These are phyloP conservation scores for Petunia secreta DNA, from an alignment of 257 asterid species.

Conservation along the genomic window DNA sequence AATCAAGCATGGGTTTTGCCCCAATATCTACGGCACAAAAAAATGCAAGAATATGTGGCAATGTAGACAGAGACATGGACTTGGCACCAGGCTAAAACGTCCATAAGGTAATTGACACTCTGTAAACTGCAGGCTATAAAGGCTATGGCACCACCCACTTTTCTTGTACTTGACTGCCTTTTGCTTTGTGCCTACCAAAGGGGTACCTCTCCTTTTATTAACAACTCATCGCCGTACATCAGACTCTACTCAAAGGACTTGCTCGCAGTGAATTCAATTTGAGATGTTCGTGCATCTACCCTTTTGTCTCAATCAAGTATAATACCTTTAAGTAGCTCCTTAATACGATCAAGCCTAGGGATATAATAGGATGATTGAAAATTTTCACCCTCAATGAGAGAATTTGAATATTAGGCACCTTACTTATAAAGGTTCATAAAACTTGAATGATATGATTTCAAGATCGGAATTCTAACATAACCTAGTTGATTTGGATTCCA, in stretches of 20 bases:
- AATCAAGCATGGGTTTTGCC: background rate
- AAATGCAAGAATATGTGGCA: background rate
- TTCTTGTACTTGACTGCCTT: background rate
- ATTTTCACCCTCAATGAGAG: too few relatives aligned
- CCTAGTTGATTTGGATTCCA: too few relatives aligned
- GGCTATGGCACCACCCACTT: background rate
- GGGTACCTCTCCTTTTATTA: background rate
- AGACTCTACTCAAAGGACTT: constrained; percentile 1
- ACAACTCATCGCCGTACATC: background rate
- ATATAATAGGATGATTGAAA: too few relatives aligned
- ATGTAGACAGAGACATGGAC: background rate
- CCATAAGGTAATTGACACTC: constrained; percentile 17
- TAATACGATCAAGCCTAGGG: too few relatives aligned
- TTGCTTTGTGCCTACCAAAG: background rate
- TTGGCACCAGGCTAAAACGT: background rate
- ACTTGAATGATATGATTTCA: too few relatives aligned
- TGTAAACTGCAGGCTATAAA: background rate
- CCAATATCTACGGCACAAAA: background rate
- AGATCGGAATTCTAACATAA: too few relatives aligned
- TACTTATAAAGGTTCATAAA: too few relatives aligned
- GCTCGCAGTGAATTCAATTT: constrained; percentile 4
- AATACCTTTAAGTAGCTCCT: background rate
- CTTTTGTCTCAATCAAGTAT: constrained; percentile 8
- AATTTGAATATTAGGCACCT: too few relatives aligned
- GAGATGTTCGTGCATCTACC: background rate